A percentile compares a stretch with the other conserved stretches of the same genome.
Conservation (phyloP, 106 monocot genomes). For the Cymbidium sinense region DNA sequence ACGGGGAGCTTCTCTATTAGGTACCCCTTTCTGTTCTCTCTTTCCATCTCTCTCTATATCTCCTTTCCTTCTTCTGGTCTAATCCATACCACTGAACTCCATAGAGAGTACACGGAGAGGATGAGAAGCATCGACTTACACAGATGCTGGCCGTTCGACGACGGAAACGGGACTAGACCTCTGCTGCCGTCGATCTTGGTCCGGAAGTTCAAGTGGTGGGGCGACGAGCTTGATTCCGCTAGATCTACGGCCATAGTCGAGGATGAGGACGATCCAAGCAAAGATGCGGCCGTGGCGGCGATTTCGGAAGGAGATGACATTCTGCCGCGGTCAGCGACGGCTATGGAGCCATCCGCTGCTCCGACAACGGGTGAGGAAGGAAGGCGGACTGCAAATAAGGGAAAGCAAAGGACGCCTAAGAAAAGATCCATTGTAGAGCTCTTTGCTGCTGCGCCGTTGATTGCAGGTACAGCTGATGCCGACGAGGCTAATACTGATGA, state of each 20-base stretch:
- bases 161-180: not conserved
- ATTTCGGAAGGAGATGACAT: no score
- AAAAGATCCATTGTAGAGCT: slow-evolving; percentile 35
- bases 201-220: slow-evolving; percentile 45
- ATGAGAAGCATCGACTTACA: slow-evolving; percentile 19
- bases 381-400: not conserved
- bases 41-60: not conserved
- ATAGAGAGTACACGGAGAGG: slow-evolving; percentile 28
- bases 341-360: not conserved
- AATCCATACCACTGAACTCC: not conserved
- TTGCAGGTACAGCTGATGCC: slow-evolving; percentile 12
- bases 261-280: not conserved
- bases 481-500: not conserved
- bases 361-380: not conserved
- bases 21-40: not conserved
- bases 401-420: slow-evolving; percentile 25
- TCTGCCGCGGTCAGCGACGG: not conserved
- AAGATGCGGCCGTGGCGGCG: not conserved
- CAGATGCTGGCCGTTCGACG: slow-evolving; percentile 32
- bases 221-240: slow-evolving; percentile 18
- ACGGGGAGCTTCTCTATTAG: slow-evolving; percentile 8
- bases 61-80: not conserved
- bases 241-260: not conserved
- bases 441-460: slow-evolving; percentile 18
- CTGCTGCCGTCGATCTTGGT: slow-evolving; percentile 28